Evolutionary conservation across 2,329 filamentous ascomycete genomes (phyloP).

Genomic region (Ophiostoma pallidulum): DNA sequence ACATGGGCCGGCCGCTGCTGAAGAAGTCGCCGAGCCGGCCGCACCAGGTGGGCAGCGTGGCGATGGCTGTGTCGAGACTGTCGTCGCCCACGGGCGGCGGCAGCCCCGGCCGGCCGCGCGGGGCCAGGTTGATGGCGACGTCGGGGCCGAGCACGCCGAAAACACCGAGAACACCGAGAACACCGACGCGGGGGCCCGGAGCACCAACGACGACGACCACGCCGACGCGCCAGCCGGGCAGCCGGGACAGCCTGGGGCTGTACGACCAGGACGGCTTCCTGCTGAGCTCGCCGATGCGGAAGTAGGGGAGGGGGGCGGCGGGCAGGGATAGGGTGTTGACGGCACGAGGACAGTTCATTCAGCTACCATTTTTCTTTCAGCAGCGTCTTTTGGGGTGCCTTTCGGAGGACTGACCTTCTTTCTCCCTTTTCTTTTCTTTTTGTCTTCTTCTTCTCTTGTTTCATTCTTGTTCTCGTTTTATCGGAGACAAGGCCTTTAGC

Average conservation of each 20-base stretch:
- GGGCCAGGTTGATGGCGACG: not conserved
- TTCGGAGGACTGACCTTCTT: not conserved
- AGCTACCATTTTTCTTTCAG: too few relatives aligned
- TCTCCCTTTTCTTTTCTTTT: too few relatives aligned
- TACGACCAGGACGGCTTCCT: constrained; percentile 40
- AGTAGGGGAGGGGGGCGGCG: not conserved
- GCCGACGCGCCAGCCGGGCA: too few relatives aligned
- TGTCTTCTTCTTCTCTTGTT: not conserved
- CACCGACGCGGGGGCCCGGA: constrained; percentile 5
- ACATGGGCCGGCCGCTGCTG: constrained; percentile 4
- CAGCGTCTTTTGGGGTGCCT: not conserved
- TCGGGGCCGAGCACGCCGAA: too few relatives aligned
- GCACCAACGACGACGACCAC: not conserved
- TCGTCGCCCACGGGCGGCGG: too few relatives aligned
- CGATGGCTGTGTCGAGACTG: too few relatives aligned
- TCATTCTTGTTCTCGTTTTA: not conserved
- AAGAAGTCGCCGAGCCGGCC: constrained; percentile 5
- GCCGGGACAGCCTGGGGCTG: constrained; percentile 30
- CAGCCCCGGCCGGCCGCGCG: not conserved
- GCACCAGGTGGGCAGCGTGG: not conserved
- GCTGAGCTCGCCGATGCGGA: constrained; percentile 31
- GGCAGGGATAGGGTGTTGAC: not conserved
- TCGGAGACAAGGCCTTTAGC: too few relatives aligned
- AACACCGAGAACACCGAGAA: too few relatives aligned
- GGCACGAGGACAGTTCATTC: not conserved